These are phyloP conservation scores for Marasmius sp. DNA, from an alignment of 1,284 basidiomycete species.

Conservation along the genomic window DNA sequence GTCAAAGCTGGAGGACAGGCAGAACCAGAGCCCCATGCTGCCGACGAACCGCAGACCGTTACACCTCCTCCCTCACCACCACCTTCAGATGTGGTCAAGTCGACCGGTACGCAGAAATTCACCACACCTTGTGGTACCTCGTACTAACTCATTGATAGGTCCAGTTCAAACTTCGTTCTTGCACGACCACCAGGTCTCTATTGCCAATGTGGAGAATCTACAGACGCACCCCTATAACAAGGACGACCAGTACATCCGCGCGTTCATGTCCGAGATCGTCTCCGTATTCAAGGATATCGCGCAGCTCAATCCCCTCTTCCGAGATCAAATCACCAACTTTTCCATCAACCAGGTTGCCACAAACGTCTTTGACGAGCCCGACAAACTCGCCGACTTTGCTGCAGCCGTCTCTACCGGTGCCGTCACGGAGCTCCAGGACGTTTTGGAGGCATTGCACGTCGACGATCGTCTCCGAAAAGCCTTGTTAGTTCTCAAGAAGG, in stretches of 20 bases:
- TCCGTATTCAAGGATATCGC: conserved; percentile 99
- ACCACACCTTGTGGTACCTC: background rate
- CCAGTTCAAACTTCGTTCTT: conserved; percentile 89
- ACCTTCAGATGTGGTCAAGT: conserved; percentile 26
- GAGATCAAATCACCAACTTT: conserved; percentile 97
- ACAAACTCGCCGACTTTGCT: conserved; percentile 97
- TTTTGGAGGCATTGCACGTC: conserved; percentile 85
- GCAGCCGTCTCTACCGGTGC: conserved; percentile 95
- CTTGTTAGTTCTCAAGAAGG: conserved; percentile 93
- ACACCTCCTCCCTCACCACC: conserved; percentile 49
- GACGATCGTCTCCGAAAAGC: conserved; percentile 92
- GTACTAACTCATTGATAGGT: conserved; percentile 30
- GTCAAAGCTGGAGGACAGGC: conserved; percentile 61
- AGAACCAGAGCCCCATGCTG: conserved; percentile 33
- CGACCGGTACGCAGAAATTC: background rate
- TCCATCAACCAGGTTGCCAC: conserved; percentile 92
- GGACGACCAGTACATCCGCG: conserved; percentile 92
- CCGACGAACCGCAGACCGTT: conserved; percentile 45
- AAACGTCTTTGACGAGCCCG: conserved; percentile 99
- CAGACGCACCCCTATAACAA: conserved; percentile 84
- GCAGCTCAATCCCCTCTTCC: conserved; percentile 95
- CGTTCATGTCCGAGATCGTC: conserved; percentile 96
- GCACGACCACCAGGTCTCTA: conserved; percentile 85
- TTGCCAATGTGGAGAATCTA: conserved; percentile 90
- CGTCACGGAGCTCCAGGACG: conserved; percentile 89